Conservation (phyloP, 2,329 filamentous ascomycete genomes). For the Fusarium oxysporum region DNA sequence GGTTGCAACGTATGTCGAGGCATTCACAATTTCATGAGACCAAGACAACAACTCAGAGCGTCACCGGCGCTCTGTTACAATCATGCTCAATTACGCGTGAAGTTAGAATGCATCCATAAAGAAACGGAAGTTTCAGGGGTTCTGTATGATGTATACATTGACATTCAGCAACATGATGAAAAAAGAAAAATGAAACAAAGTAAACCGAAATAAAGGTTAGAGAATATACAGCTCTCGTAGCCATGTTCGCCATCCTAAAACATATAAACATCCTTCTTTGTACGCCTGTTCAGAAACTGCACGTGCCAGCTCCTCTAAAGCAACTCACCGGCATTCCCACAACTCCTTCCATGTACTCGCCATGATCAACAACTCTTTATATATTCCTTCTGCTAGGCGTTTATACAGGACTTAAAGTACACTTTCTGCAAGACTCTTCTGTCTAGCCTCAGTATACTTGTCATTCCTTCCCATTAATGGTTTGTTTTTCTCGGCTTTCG, state of each 20-base stretch:
- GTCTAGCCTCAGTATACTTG: fast-evolving
- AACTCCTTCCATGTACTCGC: fast-evolving
- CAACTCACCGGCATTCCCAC: fast-evolving
- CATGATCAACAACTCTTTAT: fast-evolving
- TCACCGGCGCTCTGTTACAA: too few relatives aligned
- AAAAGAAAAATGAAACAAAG: not conserved
- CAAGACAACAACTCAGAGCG: too few relatives aligned
- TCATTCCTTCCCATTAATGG: fast-evolving
- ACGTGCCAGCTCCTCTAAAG: not conserved
- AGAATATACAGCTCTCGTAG: not conserved
- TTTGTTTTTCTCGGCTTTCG: not conserved
- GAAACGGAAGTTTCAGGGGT: too few relatives aligned
- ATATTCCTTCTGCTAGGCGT: fast-evolving
- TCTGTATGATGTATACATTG: too few relatives aligned
- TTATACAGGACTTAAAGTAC: fast-evolving
- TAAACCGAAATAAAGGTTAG: fast-evolving
- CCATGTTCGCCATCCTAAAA: fast-evolving
- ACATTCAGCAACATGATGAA: too few relatives aligned
- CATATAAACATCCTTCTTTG: not conserved
- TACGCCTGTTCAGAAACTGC: not conserved
- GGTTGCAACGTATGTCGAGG: too few relatives aligned
- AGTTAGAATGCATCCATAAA: too few relatives aligned
- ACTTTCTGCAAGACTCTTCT: fast-evolving
- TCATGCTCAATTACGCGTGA: too few relatives aligned
- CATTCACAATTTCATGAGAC: too few relatives aligned